Evolutionary conservation across 164 flowering plant species (phyloP).

Genomic region (Platanus orientalis): DNA sequence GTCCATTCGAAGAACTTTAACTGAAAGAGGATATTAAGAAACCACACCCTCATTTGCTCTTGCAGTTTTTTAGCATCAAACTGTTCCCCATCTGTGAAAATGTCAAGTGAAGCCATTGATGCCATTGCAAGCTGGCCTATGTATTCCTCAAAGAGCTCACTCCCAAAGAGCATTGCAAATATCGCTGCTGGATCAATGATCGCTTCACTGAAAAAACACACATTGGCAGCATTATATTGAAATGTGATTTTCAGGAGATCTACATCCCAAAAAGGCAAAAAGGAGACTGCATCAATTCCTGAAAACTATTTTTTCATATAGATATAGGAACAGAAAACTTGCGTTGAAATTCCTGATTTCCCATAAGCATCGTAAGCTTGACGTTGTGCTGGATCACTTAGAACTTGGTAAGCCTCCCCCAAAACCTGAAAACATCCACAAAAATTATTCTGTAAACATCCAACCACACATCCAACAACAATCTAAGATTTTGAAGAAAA

Average conservation of each 20-base stretch:
- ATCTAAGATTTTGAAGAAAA: too few relatives aligned
- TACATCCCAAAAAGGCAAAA: neutral
- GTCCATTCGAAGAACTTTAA: too few relatives aligned
- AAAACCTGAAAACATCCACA: slow-evolving; percentile 46
- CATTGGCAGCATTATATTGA: neutral
- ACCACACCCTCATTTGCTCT: slow-evolving; percentile 85
- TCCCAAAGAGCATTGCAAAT: slow-evolving; percentile 99
- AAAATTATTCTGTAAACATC: too few relatives aligned
- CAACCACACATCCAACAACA: too few relatives aligned
- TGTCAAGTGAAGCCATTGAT: slow-evolving; percentile 97
- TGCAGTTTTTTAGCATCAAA: slow-evolving; percentile 85
- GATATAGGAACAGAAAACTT: slow-evolving; percentile 29
- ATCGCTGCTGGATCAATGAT: slow-evolving; percentile 98
- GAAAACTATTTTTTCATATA: neutral
- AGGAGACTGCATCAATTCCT: neutral
- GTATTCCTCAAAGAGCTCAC: slow-evolving; percentile 98
- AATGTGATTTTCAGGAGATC: neutral
- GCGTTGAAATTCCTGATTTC: slow-evolving; percentile 91
- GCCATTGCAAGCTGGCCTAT: slow-evolving; percentile 99
- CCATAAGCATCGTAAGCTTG: slow-evolving; percentile 91
- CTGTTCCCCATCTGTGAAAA: slow-evolving; percentile 78
- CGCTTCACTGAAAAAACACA: slow-evolving; percentile 61
- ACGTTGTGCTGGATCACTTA: slow-evolving; percentile 85
- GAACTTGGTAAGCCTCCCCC: slow-evolving; percentile 97
- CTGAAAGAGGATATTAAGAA: neutral